A percentile compares a stretch with the other conserved stretches of the same genome.
phyloP scores from a whole-genome alignment of 2,329 filamentous ascomycete species.

The Mycocentrospora acerina region DNA sequence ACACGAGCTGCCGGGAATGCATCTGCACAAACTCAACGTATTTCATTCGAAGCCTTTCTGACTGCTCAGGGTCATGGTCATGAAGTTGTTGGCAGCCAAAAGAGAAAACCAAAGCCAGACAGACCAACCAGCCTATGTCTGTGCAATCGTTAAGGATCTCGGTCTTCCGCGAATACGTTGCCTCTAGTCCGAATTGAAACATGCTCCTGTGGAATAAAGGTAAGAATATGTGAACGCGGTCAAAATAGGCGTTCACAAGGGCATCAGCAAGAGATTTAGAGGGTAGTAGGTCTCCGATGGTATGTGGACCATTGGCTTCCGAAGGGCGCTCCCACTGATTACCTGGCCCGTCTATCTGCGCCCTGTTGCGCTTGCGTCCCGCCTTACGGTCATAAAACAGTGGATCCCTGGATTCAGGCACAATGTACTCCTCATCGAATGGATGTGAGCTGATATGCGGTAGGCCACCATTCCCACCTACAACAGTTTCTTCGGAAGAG shows the following conservation, averaged over 20 bases:
- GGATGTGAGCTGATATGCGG: conserved; percentile 15
- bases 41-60: conserved; percentile 20
- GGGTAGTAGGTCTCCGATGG: conserved; percentile 35
- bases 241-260: conserved; percentile 45
- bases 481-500: conserved; percentile 8
- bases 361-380: conserved; percentile 19
- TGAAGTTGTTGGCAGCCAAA: conserved; percentile 46
- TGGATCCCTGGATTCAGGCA: conserved; percentile 4
- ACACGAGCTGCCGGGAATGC: conserved; percentile 41
- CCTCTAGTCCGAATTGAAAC: conserved; percentile 44
- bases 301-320: conserved; percentile 3
- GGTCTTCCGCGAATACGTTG: conserved; percentile 37
- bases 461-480: conserved; percentile 4
- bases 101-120: conserved; percentile 45
- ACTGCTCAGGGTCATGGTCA: conserved; percentile 27
- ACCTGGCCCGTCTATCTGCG: conserved; percentile 15
- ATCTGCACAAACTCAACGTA: conserved; percentile 35
- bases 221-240: conserved; percentile 40
- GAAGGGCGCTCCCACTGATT: conserved; percentile 11
- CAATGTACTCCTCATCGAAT: conserved; percentile 22
- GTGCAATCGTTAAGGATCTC: conserved; percentile 29
- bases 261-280: conserved; percentile 40
- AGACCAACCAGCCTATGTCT: conserved; percentile 47
- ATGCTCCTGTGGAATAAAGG: conserved; percentile 45
- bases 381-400: conserved; percentile 5